Evolutionary conservation across 2,329 filamentous ascomycete genomes (phyloP).

Genomic region (Aphanocladium album): DNA sequence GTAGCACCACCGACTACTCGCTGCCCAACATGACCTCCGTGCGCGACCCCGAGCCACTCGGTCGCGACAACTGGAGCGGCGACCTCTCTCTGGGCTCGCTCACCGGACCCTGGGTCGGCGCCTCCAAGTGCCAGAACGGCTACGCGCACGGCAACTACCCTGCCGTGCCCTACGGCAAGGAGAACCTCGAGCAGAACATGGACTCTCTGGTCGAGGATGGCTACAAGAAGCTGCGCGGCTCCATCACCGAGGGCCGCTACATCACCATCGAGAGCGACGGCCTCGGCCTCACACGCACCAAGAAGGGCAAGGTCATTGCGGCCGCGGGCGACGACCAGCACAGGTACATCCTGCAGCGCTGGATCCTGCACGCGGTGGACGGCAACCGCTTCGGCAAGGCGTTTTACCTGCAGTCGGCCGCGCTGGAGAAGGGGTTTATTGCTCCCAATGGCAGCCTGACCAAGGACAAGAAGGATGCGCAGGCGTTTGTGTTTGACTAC

Average conservation of each 20-base stretch:
- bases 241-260: conserved; percentile 48
- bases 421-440: conserved; percentile 21
- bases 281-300: conserved; percentile 31
- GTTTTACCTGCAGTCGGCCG: conserved; percentile 21
- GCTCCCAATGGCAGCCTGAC: conserved; percentile 13
- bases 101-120: conserved; percentile 25
- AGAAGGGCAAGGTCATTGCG: conserved; percentile 20
- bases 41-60: conserved; percentile 30
- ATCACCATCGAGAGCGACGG: conserved; percentile 42
- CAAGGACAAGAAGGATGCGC: background rate
- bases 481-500: conserved; percentile 1
- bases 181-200: conserved; percentile 25
- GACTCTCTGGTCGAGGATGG: conserved; percentile 42
- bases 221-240: conserved; percentile 46
- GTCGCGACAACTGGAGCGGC: conserved; percentile 26
- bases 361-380: conserved; percentile 39
- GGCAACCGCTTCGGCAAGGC: conserved; percentile 17
- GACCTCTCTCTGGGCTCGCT: conserved; percentile 20
- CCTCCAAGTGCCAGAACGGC: conserved; percentile 34
- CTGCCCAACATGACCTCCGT: conserved; percentile 36
- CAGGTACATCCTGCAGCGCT: conserved; percentile 38
- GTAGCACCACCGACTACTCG: conserved; percentile 38
- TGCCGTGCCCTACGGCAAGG: conserved; percentile 38
- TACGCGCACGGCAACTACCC: conserved; percentile 21
- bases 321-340: conserved; percentile 23